phyloP scores from a whole-genome alignment of 495 filamentous ascomycete genomes.

The Podospora sp. region DNA sequence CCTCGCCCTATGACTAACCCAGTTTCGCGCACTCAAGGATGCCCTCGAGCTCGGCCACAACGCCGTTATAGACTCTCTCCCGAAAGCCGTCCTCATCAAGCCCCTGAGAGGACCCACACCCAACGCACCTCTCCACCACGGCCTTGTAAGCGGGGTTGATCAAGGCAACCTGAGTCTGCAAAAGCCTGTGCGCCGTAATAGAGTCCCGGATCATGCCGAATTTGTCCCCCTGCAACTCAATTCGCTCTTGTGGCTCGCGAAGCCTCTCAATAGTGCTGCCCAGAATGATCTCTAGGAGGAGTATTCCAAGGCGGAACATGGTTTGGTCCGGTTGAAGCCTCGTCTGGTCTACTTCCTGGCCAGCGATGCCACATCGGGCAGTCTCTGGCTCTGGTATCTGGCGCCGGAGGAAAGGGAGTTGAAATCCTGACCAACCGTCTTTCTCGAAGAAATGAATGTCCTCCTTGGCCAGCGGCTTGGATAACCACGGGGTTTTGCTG shows the following conservation, averaged over 20 bases:
- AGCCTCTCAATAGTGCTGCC: not conserved
- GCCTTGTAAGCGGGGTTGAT: slow-evolving; percentile 2
- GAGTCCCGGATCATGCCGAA: slow-evolving; percentile 1
- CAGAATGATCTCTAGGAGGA: slow-evolving; percentile 7
- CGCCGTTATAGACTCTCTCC: slow-evolving; percentile 2
- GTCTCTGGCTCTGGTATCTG: not conserved
- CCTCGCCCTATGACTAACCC: not conserved
- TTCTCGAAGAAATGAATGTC: slow-evolving; percentile 5
- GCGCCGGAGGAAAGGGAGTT: not conserved
- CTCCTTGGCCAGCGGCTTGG: slow-evolving; percentile 1
- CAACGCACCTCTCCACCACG: not conserved
- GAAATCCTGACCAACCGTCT: not conserved
- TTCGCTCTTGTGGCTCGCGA: not conserved
- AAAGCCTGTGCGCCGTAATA: not conserved
- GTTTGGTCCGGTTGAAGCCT: not conserved
- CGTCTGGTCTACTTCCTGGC: not conserved
- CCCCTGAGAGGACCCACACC: slow-evolving; percentile 1
- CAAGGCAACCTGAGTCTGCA: not conserved
- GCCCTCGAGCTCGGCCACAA: slow-evolving; percentile 8
- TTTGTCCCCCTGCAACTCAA: not conserved
- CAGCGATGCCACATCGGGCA: no score
- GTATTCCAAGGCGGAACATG: not conserved
- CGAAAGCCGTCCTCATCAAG: slow-evolving; percentile 5
- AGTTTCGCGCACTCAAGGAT: slow-evolving; percentile 7
- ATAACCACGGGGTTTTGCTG: slow-evolving; percentile 4